Evolutionary conservation across 176 grass and related monocot species (phyloP), one percentile per base, ranked within the genome.

Genomic region (Musa beccarii): DNA sequence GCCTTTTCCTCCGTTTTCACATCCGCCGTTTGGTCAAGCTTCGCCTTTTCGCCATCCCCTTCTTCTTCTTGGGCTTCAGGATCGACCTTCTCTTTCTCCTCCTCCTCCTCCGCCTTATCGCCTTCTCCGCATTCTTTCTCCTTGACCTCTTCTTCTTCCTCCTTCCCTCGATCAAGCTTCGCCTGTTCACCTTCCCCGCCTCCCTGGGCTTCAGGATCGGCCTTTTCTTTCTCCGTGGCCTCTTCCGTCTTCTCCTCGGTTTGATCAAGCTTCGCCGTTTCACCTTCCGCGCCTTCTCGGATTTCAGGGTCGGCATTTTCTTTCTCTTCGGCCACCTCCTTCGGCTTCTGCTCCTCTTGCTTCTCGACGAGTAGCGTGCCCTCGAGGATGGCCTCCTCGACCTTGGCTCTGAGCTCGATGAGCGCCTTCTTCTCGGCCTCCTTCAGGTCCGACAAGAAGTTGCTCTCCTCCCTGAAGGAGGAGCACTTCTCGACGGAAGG

Each of bases 391-490:
- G 88, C 90, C 61, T 90, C 90, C 83, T 99, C 95, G 54, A 99
- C 55, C 63, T 76, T 86, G 52, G 83, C 84, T 5, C 90, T 83
- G 73, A 99, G 81, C 63, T 99, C 95, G 8, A 79, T 76, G 10
- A 99, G 80, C 51, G 90, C 90, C 86, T 89, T 99, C 66, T 74
- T 64, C 88, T 99, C 88, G 8, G 73, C 73, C 1, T 94, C 95
- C 86, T 89, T 99, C 50, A 94, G 85, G 16, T 94, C 95, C 19
- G 71, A 82, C 21, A 99, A 68, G 22, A 86, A 91, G 76, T 94
- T 99, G 81, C 95, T 99, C 83, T 99, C 95, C 81, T 99, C 95
- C 80, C 77, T 87, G 61, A 92, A 94, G 8, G 95, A 99, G 10
- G 55, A 49, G 68, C 81, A 85, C 77, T 91, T 92, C 49, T 89